Conservation (phyloP, 1,284 basidiomycete genomes). For the Cryptococcus sp. region DNA sequence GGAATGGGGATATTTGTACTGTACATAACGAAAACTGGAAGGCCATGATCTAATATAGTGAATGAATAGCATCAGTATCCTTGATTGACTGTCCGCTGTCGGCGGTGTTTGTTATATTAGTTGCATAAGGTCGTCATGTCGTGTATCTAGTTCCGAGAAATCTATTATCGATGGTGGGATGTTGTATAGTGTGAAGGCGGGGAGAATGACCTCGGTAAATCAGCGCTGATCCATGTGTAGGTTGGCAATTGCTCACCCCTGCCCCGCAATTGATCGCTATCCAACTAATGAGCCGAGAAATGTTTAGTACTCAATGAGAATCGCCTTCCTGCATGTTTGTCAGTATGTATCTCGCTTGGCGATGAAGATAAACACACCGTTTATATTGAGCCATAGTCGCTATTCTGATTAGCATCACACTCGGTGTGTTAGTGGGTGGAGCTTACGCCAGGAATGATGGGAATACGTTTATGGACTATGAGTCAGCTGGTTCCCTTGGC, state of each 20-base stretch:
- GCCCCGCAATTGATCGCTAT: too few species aligned
- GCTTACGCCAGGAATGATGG: conserved; percentile 31
- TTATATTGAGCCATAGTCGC: conserved; percentile 28
- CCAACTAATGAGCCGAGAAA: neutral
- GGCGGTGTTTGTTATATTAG: too few species aligned
- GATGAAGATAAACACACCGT: conserved; percentile 12
- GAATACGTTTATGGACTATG: conserved; percentile 26
- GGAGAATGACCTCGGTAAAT: too few species aligned
- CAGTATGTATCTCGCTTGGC: neutral
- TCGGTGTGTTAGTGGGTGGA: neutral
- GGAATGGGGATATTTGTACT: neutral
- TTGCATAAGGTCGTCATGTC: too few species aligned
- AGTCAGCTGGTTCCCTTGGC: neutral
- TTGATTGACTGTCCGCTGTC: too few species aligned
- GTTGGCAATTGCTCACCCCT: too few species aligned
- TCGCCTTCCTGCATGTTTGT: neutral
- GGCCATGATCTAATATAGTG: too few species aligned
- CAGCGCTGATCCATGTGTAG: too few species aligned
- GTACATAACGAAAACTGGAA: neutral
- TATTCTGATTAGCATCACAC: neutral
- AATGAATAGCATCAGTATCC: too few species aligned
- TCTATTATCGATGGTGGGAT: too few species aligned
- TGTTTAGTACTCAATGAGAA: neutral
- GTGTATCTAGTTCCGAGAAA: too few species aligned
- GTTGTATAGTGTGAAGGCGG: too few species aligned